These are phyloP conservation scores for Pinus tabuliformis DNA, from an alignment of 75 land plant genomes.

Conservation along the genomic window DNA sequence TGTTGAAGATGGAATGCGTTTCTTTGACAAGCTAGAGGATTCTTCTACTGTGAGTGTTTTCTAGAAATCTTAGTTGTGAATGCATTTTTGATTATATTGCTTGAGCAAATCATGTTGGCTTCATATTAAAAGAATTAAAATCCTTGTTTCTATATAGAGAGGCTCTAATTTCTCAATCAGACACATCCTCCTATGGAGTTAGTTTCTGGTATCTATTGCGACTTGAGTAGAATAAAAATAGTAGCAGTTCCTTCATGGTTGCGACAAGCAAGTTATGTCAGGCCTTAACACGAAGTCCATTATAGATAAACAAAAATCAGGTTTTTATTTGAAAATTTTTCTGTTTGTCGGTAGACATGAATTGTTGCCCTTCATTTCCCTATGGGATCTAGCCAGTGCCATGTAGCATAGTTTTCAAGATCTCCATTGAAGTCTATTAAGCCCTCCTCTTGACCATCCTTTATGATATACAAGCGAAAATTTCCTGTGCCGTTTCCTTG, in stretches of 20 bases:
- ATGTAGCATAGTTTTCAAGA: too few species aligned
- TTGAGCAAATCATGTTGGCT: background rate
- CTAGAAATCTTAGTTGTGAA: background rate
- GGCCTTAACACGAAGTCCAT: background rate
- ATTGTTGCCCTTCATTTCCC: too few species aligned
- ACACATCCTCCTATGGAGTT: background rate
- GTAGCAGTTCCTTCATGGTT: background rate
- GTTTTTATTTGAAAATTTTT: background rate
- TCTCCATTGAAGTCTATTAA: too few species aligned
- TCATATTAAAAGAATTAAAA: background rate
- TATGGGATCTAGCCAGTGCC: too few species aligned
- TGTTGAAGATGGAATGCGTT: slow-evolving; percentile 16
- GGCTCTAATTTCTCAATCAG: background rate
- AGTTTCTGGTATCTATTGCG: too few species aligned
- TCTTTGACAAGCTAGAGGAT: slow-evolving; percentile 29
- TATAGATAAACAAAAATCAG: background rate
- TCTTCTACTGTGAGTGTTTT: slow-evolving; percentile 30
- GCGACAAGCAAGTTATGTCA: background rate
- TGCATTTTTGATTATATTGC: background rate
- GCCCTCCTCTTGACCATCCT: too few species aligned
- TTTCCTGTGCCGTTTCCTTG: too few species aligned
- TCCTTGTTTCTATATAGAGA: background rate
- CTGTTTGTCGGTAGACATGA: background rate
- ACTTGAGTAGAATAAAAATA: too few species aligned
- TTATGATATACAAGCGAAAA: too few species aligned